Conservation (phyloP, 257 asterid genomes). For the Lycium barbarum region DNA sequence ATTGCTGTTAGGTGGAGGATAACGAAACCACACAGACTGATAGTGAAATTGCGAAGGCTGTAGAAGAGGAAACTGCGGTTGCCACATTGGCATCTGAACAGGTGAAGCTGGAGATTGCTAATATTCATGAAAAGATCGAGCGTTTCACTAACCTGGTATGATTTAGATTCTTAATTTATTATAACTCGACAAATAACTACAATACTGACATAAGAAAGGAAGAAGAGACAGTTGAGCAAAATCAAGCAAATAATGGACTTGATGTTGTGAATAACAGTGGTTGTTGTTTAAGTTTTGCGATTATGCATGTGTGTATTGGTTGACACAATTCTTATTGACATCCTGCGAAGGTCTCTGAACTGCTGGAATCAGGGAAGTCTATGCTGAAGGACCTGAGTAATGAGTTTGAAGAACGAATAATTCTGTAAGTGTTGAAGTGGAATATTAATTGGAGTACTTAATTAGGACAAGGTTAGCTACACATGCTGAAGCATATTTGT, state of each 20-base stretch:
- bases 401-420: conserved; percentile 81
- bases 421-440: conserved; percentile 57
- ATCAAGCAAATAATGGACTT: conserved; percentile 20
- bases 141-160: conserved; percentile 77
- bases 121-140: conserved; percentile 78
- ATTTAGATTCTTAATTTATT: neutral
- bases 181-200: neutral
- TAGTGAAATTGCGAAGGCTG: conserved; percentile 43
- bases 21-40: conserved; percentile 44
- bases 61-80: conserved; percentile 62
- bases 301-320: neutral
- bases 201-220: neutral
- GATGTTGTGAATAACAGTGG: neutral
- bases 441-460: neutral
- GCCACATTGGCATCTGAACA: conserved; percentile 61
- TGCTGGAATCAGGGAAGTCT: conserved; percentile 89
- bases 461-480: conserved; percentile 27
- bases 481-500: conserved; percentile 37
- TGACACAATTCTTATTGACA: conserved; percentile 36
- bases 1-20: conserved; percentile 44
- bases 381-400: conserved; percentile 79
- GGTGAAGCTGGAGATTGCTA: conserved; percentile 71
- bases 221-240: neutral
- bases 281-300: conserved; percentile 17
- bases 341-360: conserved; percentile 71